phyloP scores from a whole-genome alignment of 1,139 yeast species.

The Hanseniaspora sp. region DNA sequence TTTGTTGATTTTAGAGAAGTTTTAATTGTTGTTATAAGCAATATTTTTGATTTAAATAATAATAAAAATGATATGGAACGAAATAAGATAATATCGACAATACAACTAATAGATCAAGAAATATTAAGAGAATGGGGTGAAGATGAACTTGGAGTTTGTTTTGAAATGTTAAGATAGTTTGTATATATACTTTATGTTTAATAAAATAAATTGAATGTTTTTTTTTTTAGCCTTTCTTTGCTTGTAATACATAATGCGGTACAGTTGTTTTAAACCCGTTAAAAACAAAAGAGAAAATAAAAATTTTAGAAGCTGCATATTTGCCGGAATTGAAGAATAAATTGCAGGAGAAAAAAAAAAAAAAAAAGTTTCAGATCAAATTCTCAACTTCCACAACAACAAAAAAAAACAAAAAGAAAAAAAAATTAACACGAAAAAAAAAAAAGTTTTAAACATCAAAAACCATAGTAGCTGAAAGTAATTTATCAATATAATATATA shows the following conservation, averaged over 20 bases:
- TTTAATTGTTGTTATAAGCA: not conserved
- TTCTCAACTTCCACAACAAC: no score
- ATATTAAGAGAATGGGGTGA: not conserved
- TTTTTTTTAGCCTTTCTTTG: no score
- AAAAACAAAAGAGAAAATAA: no score
- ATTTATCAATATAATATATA: no score
- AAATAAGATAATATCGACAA: not conserved
- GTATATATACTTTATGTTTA: not conserved
- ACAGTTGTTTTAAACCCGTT: no score
- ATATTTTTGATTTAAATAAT: not conserved
- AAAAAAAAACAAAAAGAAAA: no score
- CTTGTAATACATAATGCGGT: not conserved
- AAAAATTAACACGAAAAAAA: no score
- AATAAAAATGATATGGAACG: not conserved
- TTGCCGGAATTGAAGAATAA: no score
- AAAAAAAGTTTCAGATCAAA: not conserved
- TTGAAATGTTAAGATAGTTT: not conserved
- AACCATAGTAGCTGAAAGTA: no score
- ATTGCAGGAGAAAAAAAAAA: not conserved
- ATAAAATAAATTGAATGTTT: no score
- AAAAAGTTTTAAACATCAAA: no score
- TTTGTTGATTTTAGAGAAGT: not conserved
- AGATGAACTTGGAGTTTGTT: constrained; percentile 3
- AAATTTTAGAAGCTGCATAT: no score
- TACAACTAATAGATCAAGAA: not conserved